These are phyloP conservation scores for Platanus orientalis DNA, from an alignment of 164 flowering plant species.

Conservation along the genomic window DNA sequence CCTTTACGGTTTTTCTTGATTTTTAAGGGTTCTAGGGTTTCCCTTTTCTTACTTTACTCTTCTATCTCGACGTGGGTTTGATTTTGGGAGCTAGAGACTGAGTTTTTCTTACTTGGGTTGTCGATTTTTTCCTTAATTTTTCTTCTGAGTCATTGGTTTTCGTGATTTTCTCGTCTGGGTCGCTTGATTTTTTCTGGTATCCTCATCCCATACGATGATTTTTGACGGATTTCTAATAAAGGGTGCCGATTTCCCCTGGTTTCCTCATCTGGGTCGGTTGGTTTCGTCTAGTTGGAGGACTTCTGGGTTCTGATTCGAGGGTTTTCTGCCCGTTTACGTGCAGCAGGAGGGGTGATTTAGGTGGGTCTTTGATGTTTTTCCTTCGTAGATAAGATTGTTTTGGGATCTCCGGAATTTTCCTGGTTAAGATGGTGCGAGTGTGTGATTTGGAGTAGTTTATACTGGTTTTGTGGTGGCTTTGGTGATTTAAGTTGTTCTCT, in stretches of 20 bases:
- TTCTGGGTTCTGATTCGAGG: conserved; percentile 5
- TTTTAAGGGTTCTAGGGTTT: conserved; percentile 35
- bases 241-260: conserved; percentile 8
- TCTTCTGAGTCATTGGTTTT: conserved; percentile 4
- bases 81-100: conserved; percentile 14
- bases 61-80: conserved; percentile 13
- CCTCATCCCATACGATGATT: conserved; percentile 19
- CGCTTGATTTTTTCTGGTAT: conserved; percentile 16
- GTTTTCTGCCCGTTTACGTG: conserved; percentile 2
- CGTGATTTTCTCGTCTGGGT: conserved; percentile 11
- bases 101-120: conserved; percentile 6
- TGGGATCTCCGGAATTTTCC: background rate
- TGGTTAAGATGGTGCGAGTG: background rate
- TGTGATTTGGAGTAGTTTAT: too few relatives aligned
- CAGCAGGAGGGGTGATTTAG: background rate
- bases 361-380: background rate
- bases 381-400: background rate
- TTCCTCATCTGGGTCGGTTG: too few relatives aligned
- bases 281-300: conserved; percentile 12
- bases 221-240: conserved; percentile 14
- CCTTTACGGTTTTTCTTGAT: conserved; percentile 20
- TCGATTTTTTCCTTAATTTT: background rate
- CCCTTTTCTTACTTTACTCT: conserved; percentile 20
- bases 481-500: background rate
- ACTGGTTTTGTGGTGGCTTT: background rate